Conservation (phyloP, 768 basidiomycete genomes). For the Auriscalpium vulgare region DNA sequence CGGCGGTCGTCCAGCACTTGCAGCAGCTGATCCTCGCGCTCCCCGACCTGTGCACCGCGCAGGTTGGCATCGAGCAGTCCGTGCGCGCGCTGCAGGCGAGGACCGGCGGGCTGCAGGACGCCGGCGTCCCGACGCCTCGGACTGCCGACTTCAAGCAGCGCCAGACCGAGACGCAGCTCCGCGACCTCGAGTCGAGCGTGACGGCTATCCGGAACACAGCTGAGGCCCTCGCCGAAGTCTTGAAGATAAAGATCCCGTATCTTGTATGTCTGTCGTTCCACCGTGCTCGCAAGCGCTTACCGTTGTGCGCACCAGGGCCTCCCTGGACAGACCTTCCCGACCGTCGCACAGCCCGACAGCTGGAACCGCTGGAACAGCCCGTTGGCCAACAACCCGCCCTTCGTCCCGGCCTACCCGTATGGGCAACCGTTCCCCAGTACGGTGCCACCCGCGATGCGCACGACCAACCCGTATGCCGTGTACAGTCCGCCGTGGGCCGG, state of each 20-base stretch:
- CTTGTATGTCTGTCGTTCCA: not conserved
- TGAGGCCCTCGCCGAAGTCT: not conserved
- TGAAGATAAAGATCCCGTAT: not conserved
- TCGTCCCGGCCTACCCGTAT: conserved; percentile 6
- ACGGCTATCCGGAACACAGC: not conserved
- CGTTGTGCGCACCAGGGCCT: not conserved
- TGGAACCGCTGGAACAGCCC: not conserved
- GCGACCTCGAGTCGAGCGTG: not conserved
- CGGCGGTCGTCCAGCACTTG: not conserved
- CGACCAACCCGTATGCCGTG: not conserved
- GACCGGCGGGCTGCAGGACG: not conserved
- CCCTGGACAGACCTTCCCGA: not conserved
- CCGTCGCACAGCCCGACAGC: not conserved
- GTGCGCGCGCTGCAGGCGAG: not conserved
- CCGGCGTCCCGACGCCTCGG: not conserved
- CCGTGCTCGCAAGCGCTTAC: not conserved
- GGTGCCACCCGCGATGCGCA: conserved; percentile 6
- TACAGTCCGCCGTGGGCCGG: not conserved
- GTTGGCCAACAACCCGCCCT: not conserved
- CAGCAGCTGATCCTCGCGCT: not conserved
- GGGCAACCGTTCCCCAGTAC: conserved; percentile 6
- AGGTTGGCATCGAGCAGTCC: not conserved
- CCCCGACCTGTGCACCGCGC: not conserved
- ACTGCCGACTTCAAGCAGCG: not conserved
- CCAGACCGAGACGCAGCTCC: not conserved